Evolutionary conservation across 2,329 filamentous ascomycete genomes (phyloP).

Genomic region (Alternaria ventricosa): DNA sequence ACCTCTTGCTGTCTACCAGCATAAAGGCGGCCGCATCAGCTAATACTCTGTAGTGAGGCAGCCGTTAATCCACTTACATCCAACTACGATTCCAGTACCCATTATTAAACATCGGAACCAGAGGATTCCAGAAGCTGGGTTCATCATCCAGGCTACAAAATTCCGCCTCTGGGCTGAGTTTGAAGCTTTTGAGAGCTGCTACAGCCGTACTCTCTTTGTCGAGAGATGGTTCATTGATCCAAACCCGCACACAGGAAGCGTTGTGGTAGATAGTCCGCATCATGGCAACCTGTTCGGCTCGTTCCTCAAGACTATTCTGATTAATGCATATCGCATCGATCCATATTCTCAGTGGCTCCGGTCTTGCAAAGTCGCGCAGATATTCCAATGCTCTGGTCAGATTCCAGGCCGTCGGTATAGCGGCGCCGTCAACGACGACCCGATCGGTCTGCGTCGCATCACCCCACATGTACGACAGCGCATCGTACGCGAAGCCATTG

Average conservation of each 20-base stretch:
- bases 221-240: background rate
- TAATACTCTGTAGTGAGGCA: background rate
- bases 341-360: background rate
- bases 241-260: background rate
- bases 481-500: background rate
- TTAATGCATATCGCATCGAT: background rate
- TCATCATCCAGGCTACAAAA: accelerated
- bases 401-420: background rate
- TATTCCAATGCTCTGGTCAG: background rate
- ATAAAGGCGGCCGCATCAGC: background rate
- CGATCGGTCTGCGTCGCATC: background rate
- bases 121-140: background rate
- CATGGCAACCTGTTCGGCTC: background rate
- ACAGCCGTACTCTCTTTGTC: background rate
- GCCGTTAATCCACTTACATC: background rate
- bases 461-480: background rate
- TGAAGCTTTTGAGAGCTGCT: background rate
- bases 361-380: background rate
- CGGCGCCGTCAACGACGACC: background rate
- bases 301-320: background rate
- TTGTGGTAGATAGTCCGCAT: background rate
- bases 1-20: background rate
- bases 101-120: background rate
- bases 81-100: background rate
- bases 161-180: accelerated